Evolutionary conservation across 2,329 filamentous ascomycete genomes (phyloP), one percentile per base, ranked within the genome.

Genomic region (Falciphora oryzae): DNA sequence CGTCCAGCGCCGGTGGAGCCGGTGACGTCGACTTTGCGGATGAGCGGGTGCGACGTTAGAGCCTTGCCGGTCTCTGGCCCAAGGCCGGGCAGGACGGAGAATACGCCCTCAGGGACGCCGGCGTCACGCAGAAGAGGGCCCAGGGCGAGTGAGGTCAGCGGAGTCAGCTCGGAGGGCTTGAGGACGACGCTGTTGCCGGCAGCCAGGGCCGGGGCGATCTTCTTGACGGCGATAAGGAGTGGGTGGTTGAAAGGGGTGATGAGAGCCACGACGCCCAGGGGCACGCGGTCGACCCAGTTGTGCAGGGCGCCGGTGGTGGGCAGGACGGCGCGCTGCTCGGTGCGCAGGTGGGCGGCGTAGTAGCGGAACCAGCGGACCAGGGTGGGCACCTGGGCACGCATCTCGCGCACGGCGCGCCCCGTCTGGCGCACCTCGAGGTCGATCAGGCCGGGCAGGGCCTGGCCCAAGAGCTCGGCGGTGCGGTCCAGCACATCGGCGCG

Each of bases 1-100:
- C 86, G 81, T 6, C 89, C 89, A 25, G 89, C 86, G n/a, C 79
- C 77, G 28, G 89, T 92, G n/a, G 88, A 89, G 58, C 90, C 89
- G 53, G 89, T 92, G 70, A 93, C 87, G 69, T 90, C 89, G 65
- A 92, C 83, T 78, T 92, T 92, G 75, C 84, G 77, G 2, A 84
- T 76, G 2, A 81, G 73, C 2, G 74, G 74, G 65, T 83, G 88
- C 32, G 82, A 74, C 16, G 81, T 83, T 4, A 87, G 78, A 0
- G 79, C 78, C n/a, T 76, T 78, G 13, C 84, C 84, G 0, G 85
- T 87, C 1, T 76, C 76, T 0, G 71, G 66, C 1, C 85, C 85
- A 29, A 80, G 78, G 0, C 86, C 86, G 0, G 81, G 81, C 0
- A 89, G 71, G 3, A 91, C 81, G 72, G 84, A 88, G 73, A 91